These are phyloP conservation scores for Suaeda aralocaspica DNA, from an alignment of 148 eudicot genomes.

Conservation along the genomic window DNA sequence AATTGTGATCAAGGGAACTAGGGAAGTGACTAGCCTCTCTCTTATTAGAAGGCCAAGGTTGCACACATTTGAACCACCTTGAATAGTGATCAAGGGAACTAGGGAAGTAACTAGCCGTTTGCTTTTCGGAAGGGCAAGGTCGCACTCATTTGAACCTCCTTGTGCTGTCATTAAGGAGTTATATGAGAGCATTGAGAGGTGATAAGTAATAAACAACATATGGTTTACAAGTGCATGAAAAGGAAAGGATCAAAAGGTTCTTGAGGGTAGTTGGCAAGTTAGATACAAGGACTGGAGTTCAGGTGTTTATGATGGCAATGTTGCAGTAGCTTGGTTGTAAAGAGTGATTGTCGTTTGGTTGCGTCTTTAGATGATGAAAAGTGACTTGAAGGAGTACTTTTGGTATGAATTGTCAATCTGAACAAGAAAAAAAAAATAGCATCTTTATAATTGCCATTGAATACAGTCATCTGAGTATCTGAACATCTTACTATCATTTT, in stretches of 20 bases:
- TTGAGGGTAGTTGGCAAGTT: background rate
- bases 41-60: background rate
- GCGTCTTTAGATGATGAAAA: background rate
- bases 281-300: too few relatives aligned
- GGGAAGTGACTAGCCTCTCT: background rate
- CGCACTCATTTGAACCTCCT: background rate
- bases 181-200: background rate
- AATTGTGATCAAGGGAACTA: too few relatives aligned
- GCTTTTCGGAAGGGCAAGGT: background rate
- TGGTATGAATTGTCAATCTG: background rate
- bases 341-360: background rate
- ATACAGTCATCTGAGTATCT: too few relatives aligned
- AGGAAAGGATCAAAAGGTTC: background rate
- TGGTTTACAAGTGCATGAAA: background rate
- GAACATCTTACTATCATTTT: background rate
- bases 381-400: background rate
- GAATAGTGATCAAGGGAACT: background rate
- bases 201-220: too few relatives aligned
- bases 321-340: background rate
- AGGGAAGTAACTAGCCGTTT: background rate
- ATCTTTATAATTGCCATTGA: background rate
- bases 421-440: background rate
- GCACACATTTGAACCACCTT: background rate
- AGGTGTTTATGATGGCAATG: background rate
- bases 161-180: background rate